A percentile compares a stretch with the other conserved stretches of the same genome.
phyloP scores from a whole-genome alignment of 2,329 filamentous ascomycete genomes.

The Ceratocystis alfenasii region DNA sequence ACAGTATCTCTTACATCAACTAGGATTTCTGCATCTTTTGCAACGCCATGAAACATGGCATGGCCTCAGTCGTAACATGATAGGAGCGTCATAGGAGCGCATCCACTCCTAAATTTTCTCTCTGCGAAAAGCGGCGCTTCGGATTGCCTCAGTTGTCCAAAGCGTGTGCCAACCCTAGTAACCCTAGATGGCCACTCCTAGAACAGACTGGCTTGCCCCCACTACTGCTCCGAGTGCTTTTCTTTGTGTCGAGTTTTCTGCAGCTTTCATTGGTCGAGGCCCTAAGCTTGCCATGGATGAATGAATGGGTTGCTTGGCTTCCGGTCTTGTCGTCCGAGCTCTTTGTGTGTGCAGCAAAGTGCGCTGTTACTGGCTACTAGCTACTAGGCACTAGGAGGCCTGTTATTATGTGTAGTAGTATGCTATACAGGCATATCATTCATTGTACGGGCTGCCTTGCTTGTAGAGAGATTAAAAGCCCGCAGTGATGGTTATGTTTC shows the following conservation, averaged over 20 bases:
- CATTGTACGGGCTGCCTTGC: not conserved
- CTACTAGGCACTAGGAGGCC: not conserved
- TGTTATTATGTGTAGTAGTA: not conserved
- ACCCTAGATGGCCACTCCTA: not conserved
- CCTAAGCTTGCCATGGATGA: not conserved
- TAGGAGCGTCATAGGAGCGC: not conserved
- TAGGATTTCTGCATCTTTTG: not conserved
- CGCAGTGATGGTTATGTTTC: not conserved
- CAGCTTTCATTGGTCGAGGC: not conserved
- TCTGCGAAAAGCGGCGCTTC: slow-evolving; percentile 3
- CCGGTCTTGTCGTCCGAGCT: slow-evolving; percentile 5
- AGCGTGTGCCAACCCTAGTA: not conserved
- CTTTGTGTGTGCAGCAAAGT: not conserved
- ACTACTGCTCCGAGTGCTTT: not conserved
- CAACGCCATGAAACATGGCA: not conserved
- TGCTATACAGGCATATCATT: no score
- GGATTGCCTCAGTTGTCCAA: not conserved
- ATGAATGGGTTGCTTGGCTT: not conserved
- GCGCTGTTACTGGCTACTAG: not conserved
- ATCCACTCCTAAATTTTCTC: not conserved
- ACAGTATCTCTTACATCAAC: not conserved
- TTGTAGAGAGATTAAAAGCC: not conserved
- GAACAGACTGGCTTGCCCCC: not conserved
- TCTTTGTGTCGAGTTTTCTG: not conserved
- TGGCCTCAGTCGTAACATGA: not conserved